These are phyloP conservation scores for Carpinus viminea DNA, from an alignment of 306 rosid species.

Conservation along the genomic window DNA sequence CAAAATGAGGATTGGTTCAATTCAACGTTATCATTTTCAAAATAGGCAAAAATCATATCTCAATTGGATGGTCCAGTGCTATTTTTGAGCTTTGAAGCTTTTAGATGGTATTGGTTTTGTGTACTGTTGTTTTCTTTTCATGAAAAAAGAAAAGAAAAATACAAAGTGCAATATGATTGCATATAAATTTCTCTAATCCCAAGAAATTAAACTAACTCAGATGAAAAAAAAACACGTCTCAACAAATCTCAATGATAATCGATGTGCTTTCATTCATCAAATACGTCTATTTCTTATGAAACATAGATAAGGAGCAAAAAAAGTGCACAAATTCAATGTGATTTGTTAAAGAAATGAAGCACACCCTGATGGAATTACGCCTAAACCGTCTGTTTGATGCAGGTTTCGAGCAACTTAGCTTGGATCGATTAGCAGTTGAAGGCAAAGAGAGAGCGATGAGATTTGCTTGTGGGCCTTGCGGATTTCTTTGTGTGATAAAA, in stretches of 20 bases:
- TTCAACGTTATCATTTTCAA: background rate
- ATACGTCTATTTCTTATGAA: background rate
- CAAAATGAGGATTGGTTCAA: too few relatives aligned
- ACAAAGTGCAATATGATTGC: background rate
- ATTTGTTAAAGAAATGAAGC: conserved; percentile 20
- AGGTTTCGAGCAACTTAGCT: conserved; percentile 25
- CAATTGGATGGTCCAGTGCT: background rate
- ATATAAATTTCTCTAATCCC: background rate
- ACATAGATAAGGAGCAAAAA: background rate
- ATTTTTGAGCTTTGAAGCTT: background rate
- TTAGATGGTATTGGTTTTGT: background rate
- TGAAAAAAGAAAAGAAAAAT: background rate
- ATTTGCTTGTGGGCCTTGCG: conserved; percentile 4
- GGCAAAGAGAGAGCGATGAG: conserved; percentile 27
- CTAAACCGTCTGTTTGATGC: conserved; percentile 25
- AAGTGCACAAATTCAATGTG: conserved; percentile 4
- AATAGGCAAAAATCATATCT: background rate
- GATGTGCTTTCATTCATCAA: background rate
- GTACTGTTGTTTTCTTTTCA: background rate
- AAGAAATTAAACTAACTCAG: background rate
- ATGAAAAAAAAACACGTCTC: background rate
- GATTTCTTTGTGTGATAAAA: conserved; percentile 22
- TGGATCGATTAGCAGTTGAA: conserved; percentile 33
- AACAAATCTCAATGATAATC: background rate
- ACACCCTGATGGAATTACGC: conserved; percentile 56